Evolutionary conservation across 345 rosid species (phyloP).

Genomic region (Aurinia saxatilis): DNA sequence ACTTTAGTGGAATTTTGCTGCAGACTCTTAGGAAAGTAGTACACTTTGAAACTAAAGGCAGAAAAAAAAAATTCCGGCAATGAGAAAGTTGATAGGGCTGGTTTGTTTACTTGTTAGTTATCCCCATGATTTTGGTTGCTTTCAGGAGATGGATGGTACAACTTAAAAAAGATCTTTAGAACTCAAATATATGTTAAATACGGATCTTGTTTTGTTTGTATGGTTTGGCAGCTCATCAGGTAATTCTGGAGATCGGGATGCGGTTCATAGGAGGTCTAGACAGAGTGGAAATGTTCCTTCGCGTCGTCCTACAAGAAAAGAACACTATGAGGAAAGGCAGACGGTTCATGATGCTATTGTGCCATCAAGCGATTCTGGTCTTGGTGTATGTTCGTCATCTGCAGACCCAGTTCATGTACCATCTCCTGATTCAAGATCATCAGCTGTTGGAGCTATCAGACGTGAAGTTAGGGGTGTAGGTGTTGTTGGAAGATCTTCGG

Average conservation of each 20-base stretch:
- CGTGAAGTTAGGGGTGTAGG: slow-evolving; percentile 91
- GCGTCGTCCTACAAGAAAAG: slow-evolving; percentile 6
- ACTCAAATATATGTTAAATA: not conserved
- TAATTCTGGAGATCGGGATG: slow-evolving; percentile 17
- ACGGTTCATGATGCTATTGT: slow-evolving; percentile 4
- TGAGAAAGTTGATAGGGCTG: too few relatives aligned
- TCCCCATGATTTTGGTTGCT: too few relatives aligned
- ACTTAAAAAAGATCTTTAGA: too few relatives aligned
- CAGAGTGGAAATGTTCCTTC: not conserved
- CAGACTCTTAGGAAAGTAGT: too few relatives aligned
- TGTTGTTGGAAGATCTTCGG: slow-evolving; percentile 50
- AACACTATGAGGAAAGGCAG: slow-evolving; percentile 8
- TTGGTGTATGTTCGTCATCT: slow-evolving; percentile 82
- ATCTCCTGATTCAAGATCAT: slow-evolving; percentile 77
- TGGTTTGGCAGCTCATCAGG: slow-evolving; percentile 32
- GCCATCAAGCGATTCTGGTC: slow-evolving; percentile 57
- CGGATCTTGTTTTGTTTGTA: not conserved
- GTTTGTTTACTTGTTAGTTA: too few relatives aligned
- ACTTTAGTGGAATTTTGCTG: too few relatives aligned
- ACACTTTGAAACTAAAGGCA: too few relatives aligned
- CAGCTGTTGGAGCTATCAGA: slow-evolving; percentile 78
- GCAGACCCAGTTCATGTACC: slow-evolving; percentile 95
- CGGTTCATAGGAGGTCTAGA: not conserved
- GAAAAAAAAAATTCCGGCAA: too few relatives aligned
- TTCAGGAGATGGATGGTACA: too few relatives aligned